Conservation (phyloP, 2,329 filamentous ascomycete genomes). For the Triangularia verruculosa region DNA sequence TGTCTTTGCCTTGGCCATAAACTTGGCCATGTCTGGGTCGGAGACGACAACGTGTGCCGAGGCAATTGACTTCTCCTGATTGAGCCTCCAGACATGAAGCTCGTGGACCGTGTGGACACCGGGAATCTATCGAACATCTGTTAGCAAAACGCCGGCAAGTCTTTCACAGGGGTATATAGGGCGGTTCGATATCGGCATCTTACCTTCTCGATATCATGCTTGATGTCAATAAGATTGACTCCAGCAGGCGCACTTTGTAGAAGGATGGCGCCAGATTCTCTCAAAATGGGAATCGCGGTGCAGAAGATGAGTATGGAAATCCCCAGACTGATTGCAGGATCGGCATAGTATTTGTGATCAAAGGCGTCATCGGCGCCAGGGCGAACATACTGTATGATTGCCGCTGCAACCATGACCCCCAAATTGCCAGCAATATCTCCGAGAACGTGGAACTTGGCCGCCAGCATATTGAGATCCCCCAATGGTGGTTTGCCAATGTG, state of each 20-base stretch:
- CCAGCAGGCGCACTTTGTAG: conserved; percentile 63
- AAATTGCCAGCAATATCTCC: conserved; percentile 75
- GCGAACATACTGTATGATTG: conserved; percentile 49
- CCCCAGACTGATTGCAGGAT: conserved; percentile 65
- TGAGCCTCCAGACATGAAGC: conserved; percentile 70
- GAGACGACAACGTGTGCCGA: conserved; percentile 66
- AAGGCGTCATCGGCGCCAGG: conserved; percentile 55
- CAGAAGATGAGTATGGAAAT: conserved; percentile 72
- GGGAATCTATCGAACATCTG: conserved; percentile 47
- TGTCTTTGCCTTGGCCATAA: conserved; percentile 58
- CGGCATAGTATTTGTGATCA: conserved; percentile 64
- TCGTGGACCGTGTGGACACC: conserved; percentile 68
- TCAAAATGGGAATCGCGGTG: conserved; percentile 61
- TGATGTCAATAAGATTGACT: conserved; percentile 60
- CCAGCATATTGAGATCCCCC: conserved; percentile 67
- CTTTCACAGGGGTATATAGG: background rate
- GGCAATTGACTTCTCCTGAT: conserved; percentile 67
- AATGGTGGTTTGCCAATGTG: conserved; percentile 35
- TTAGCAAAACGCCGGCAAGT: conserved; percentile 15
- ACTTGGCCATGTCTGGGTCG: conserved; percentile 53
- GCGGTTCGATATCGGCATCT: conserved; percentile 5
- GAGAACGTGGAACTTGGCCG: conserved; percentile 66
- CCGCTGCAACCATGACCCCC: conserved; percentile 67
- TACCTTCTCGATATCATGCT: conserved; percentile 66
- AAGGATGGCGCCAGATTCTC: conserved; percentile 61